These are phyloP conservation scores for Tulasnella sp. DNA, from an alignment of 768 basidiomycete species.

Conservation along the genomic window DNA sequence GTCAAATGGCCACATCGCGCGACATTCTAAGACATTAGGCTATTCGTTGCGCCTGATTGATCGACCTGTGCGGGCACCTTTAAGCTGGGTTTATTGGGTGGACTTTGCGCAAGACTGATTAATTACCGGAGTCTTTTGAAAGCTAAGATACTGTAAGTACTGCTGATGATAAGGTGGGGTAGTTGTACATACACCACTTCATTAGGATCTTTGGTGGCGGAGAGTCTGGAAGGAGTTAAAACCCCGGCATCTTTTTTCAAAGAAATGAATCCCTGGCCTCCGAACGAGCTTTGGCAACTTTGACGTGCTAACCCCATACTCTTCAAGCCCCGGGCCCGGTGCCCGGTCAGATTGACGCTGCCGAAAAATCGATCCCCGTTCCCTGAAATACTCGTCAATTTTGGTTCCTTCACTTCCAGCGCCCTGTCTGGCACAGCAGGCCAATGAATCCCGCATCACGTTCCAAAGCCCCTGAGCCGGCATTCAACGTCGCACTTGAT, in stretches of 20 bases:
- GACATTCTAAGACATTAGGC: no score
- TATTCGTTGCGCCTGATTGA: no score
- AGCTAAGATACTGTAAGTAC: background rate
- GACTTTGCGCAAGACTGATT: background rate
- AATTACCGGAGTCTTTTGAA: background rate
- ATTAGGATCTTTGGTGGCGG: background rate
- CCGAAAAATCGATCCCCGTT: no score
- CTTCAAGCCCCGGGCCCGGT: no score
- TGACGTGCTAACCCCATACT: no score
- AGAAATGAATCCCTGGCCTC: background rate
- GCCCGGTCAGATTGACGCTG: no score
- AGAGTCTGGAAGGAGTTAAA: background rate
- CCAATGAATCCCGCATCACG: background rate
- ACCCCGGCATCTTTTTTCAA: background rate
- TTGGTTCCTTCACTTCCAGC: background rate
- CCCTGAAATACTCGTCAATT: no score
- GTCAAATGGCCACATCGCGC: no score
- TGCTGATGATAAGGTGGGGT: background rate
- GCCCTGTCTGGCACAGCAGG: background rate
- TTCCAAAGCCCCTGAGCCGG: background rate
- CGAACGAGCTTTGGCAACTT: background rate
- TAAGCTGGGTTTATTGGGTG: no score
- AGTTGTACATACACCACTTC: background rate
- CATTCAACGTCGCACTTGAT: background rate
- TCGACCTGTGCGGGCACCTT: no score